Evolutionary conservation across 768 basidiomycete species (phyloP).

Genomic region (Lentinus tigrinus): DNA sequence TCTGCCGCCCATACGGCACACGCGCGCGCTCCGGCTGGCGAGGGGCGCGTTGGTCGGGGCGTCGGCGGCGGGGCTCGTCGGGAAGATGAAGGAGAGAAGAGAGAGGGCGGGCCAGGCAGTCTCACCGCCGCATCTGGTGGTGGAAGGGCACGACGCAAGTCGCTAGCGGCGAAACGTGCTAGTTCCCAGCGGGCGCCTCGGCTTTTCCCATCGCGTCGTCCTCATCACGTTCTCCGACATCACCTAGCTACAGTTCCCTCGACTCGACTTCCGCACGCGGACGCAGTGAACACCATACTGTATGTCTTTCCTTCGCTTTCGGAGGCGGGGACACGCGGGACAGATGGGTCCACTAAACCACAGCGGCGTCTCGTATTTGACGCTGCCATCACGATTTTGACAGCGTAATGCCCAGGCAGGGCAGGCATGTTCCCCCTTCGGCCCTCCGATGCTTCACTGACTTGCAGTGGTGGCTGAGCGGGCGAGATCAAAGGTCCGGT

Average conservation of each 20-base stretch:
- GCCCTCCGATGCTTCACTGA: neutral
- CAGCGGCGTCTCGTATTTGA: neutral
- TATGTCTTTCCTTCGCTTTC: no score
- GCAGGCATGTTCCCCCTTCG: neutral
- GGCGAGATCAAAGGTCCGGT: no score
- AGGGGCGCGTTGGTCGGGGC: neutral
- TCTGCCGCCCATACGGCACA: slow-evolving; percentile 16
- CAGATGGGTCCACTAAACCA: no score
- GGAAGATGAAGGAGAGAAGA: neutral
- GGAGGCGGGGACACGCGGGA: neutral
- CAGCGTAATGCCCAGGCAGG: slow-evolving; percentile 5
- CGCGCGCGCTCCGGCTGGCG: slow-evolving; percentile 16
- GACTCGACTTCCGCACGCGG: no score
- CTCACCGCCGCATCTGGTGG: neutral
- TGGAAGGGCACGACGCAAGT: neutral
- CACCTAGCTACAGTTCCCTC: slow-evolving; percentile 10
- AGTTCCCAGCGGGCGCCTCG: slow-evolving; percentile 14
- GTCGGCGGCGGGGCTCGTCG: neutral
- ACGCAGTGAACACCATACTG: no score
- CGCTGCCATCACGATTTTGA: slow-evolving; percentile 10
- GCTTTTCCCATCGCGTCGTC: neutral
- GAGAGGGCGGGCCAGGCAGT: neutral
- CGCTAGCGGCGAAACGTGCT: neutral
- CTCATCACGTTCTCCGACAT: slow-evolving; percentile 12
- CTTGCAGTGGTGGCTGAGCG: neutral